Conservation (phyloP, 2,329 filamentous ascomycete species). For the Bipolaris zeicola region DNA sequence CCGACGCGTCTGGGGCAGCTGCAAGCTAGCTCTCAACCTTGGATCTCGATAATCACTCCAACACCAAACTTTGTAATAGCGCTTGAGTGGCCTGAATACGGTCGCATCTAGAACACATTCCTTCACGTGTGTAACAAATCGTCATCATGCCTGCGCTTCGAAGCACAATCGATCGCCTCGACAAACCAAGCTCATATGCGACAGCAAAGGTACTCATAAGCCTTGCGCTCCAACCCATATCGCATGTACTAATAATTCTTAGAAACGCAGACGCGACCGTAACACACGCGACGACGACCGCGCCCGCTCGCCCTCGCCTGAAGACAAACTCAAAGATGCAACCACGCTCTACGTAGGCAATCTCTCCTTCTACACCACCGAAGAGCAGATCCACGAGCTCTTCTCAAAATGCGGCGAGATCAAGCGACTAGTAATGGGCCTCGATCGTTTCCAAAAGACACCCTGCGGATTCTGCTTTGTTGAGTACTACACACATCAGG, state of each 20-base stretch:
- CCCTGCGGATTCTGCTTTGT: slow-evolving; percentile 99
- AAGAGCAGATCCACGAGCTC: slow-evolving; percentile 97
- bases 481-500: slow-evolving; percentile 97
- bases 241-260: slow-evolving; percentile 19
- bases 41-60: neutral
- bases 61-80: neutral
- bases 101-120: neutral
- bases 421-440: slow-evolving; percentile 96
- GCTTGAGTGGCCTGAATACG: slow-evolving; percentile 2
- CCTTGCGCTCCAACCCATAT: neutral
- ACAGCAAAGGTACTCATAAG: slow-evolving; percentile 68
- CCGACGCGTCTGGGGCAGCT: slow-evolving; percentile 19
- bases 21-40: slow-evolving; percentile 15
- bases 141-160: slow-evolving; percentile 41
- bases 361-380: slow-evolving; percentile 97
- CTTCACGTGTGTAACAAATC: neutral
- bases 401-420: slow-evolving; percentile 96
- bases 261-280: slow-evolving; percentile 75
- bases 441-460: slow-evolving; percentile 96
- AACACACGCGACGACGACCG: slow-evolving; percentile 61
- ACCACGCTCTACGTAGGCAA: slow-evolving; percentile 98
- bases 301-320: slow-evolving; percentile 61
- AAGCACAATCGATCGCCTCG: slow-evolving; percentile 91
- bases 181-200: slow-evolving; percentile 95
- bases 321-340: slow-evolving; percentile 82